A percentile compares a stretch with the other conserved stretches of the same genome.
phyloP scores from a whole-genome alignment of 2,329 filamentous ascomycete genomes.

The Elsinoe fawcettii region DNA sequence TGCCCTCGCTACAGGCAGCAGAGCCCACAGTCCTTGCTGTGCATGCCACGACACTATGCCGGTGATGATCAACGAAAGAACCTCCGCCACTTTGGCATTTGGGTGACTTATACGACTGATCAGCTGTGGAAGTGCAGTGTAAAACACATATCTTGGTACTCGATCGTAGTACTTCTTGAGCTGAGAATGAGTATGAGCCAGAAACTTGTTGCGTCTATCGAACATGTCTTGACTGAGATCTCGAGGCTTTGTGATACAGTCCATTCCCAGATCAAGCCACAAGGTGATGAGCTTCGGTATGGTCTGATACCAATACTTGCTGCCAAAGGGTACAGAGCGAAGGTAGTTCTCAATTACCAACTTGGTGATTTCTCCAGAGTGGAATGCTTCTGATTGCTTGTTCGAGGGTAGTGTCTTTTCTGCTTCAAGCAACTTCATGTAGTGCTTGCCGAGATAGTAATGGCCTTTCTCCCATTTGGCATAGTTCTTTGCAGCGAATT shows the following conservation, averaged over 20 bases:
- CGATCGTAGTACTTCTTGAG: conserved; percentile 70
- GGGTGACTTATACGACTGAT: conserved; percentile 92
- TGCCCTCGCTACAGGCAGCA: conserved; percentile 80
- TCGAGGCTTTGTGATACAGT: conserved; percentile 40
- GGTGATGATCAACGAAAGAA: conserved; percentile 70
- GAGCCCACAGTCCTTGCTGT: conserved; percentile 82
- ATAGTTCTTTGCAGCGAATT: conserved; percentile 63
- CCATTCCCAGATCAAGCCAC: conserved; percentile 84
- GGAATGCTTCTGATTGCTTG: conserved; percentile 52
- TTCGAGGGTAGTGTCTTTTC: conserved; percentile 69
- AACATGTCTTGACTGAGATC: conserved; percentile 38
- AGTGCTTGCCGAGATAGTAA: conserved; percentile 93
- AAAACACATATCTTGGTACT: conserved; percentile 70
- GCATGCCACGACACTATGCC: conserved; percentile 84
- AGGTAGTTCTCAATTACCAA: conserved; percentile 91
- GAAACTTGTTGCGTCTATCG: conserved; percentile 53
- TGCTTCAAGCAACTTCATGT: conserved; percentile 89
- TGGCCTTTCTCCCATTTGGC: conserved; percentile 90
- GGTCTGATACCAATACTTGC: conserved; percentile 94
- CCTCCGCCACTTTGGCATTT: conserved; percentile 66
- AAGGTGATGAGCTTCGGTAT: conserved; percentile 84
- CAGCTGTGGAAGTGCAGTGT: conserved; percentile 80
- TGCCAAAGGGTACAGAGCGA: conserved; percentile 76
- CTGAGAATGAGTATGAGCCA: conserved; percentile 63
- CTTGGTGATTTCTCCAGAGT: conserved; percentile 76